Evolutionary conservation across 192 early-diverging fungal genomes (phyloP).

Genomic region (Mortierella alpina): DNA sequence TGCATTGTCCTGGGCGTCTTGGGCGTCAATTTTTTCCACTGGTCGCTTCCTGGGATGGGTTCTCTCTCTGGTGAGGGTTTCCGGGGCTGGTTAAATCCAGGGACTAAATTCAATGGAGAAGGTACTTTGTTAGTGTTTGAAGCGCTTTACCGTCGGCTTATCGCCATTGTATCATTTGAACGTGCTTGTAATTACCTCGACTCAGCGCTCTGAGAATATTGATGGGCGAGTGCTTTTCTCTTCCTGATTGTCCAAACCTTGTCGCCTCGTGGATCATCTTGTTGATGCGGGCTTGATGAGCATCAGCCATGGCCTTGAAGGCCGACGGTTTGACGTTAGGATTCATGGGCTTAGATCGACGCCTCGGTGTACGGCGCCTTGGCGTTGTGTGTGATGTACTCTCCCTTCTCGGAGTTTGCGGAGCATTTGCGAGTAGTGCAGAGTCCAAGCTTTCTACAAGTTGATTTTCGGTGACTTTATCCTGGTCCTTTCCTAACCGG

Average conservation of each 20-base stretch:
- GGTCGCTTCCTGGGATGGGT: conserved; percentile 33
- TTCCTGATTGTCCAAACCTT: conserved; percentile 15
- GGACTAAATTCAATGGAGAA: conserved; percentile 6
- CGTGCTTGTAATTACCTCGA: conserved; percentile 14
- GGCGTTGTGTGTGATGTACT: conserved; percentile 28
- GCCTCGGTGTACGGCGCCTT: conserved; percentile 31
- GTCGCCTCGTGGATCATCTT: conserved; percentile 29
- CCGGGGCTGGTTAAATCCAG: conserved; percentile 40
- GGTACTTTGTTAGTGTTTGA: not conserved
- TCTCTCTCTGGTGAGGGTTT: conserved; percentile 33
- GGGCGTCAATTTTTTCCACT: conserved; percentile 45
- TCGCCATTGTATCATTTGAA: not conserved
- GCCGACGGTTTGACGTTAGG: conserved; percentile 17
- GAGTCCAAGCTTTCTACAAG: not conserved
- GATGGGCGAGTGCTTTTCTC: conserved; percentile 49
- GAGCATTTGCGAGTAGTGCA: not conserved
- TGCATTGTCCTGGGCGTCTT: conserved; percentile 28
- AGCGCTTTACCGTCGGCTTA: not conserved
- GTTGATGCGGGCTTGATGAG: conserved; percentile 38
- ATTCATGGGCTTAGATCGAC: conserved; percentile 25
- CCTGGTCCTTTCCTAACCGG: not conserved
- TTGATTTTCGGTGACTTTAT: not conserved
- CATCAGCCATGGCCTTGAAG: conserved; percentile 36
- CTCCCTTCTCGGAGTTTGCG: conserved; percentile 35
- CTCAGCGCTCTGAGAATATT: conserved; percentile 30